phyloP scores from a whole-genome alignment of 495 filamentous ascomycete genomes.

The Penicillium tannophilum region DNA sequence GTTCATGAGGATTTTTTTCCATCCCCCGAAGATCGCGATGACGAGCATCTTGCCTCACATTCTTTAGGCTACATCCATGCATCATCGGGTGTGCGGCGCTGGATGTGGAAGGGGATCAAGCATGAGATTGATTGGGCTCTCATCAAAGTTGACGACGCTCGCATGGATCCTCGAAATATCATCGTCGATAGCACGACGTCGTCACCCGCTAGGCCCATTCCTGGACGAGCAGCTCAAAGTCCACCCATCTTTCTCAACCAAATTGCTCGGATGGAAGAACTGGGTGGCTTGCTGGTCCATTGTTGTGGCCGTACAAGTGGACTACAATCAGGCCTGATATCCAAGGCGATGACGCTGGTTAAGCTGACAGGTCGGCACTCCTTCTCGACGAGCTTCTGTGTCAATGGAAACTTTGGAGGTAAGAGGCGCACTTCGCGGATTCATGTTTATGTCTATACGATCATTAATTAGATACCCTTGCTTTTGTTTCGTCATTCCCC shows the following conservation, averaged over 20 bases:
- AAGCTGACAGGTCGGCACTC: constrained; percentile 80
- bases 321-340: constrained; percentile 73
- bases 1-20: constrained; percentile 78
- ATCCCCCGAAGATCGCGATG: constrained; percentile 60
- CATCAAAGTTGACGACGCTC: constrained; percentile 73
- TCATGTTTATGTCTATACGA: constrained; percentile 32
- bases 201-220: constrained; percentile 9
- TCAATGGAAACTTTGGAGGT: constrained; percentile 71
- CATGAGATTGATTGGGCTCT: constrained; percentile 98
- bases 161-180: constrained; percentile 70
- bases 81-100: constrained; percentile 81
- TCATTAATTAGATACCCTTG: constrained; percentile 38
- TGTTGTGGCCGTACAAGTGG: constrained; percentile 91
- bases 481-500: constrained; percentile 12
- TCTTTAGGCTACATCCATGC: constrained; percentile 82
- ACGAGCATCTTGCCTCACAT: constrained; percentile 75
- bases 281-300: constrained; percentile 77
- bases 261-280: constrained; percentile 50
- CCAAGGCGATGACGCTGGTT: constrained; percentile 73
- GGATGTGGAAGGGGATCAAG: constrained; percentile 61
- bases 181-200: constrained; percentile 51
- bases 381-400: constrained; percentile 78
- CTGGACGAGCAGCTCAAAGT: constrained; percentile 22
- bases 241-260: constrained; percentile 44
- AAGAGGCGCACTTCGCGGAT: constrained; percentile 35